Evolutionary conservation across 2,329 filamentous ascomycete species (phyloP), one percentile per base, ranked within the genome.

Genomic region (Talaromyces sp.): DNA sequence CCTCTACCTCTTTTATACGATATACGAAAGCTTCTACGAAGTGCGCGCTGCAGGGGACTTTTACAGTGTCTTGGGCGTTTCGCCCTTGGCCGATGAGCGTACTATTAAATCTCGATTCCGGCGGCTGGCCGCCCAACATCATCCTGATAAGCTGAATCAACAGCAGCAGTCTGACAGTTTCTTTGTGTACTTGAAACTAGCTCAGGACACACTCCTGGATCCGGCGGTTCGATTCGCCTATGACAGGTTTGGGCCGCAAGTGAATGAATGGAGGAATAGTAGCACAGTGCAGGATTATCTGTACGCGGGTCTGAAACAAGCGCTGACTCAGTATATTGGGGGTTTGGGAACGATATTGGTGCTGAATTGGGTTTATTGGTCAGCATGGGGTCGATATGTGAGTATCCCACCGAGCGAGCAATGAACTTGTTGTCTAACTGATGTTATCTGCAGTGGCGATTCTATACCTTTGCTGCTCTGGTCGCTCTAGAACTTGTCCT

Each of bases 1-100:
- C 51, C 77, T 84, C 61, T 99, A 97, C 77, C 89, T 97, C 37
- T 76, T 88, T 63, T 97, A 96, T 80, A 96, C 91, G 48, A 85
- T 97, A 67, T 94, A 92, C 77, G 93, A 97, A 76, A 88, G 91
- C 67, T 89, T 96, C 80, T 85, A 89, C 77, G 85, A 90, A 62
- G 81, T 96, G 28, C 87, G 84, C 62, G 78, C 81, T 45, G 78
- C 80, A 1, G 85, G 88, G 17, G 86, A 90, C 72, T 96, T 89
- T 77, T 97, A 97, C 77, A 79, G 83, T 48, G 82, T 88, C 62
- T 83, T 99, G 0, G 85, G 85, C 36, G 82, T 97, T 0, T 78
- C 86, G 11, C 80, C 87, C 37, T 73, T 81, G 58, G 88, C 89
- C 10, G 81, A 83, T 55, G 91, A 96, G 55, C 84, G 84, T 65